Evolutionary conservation across 2,329 filamentous ascomycete genomes (phyloP).

Genomic region (Alternaria atra): DNA sequence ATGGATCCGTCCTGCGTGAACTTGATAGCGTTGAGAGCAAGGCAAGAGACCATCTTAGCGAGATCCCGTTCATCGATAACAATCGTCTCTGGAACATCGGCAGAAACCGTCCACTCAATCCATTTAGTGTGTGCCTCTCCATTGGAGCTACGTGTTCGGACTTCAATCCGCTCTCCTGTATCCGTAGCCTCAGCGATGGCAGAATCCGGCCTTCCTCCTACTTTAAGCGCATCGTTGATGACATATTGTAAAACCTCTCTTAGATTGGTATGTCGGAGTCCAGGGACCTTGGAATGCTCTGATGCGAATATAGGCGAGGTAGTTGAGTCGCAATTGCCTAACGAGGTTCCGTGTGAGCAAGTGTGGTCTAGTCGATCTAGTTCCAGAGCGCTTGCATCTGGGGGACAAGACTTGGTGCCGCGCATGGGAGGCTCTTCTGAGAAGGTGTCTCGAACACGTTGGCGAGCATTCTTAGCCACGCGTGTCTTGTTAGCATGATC

Average conservation of each 20-base stretch:
- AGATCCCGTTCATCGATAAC: conserved; percentile 70
- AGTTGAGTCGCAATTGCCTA: conserved; percentile 36
- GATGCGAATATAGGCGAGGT: conserved; percentile 45
- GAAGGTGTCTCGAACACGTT: conserved; percentile 39
- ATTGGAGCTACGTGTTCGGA: conserved; percentile 55
- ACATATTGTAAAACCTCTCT: conserved; percentile 62
- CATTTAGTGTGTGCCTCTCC: conserved; percentile 57
- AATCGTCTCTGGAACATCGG: conserved; percentile 62
- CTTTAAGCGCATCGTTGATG: conserved; percentile 62
- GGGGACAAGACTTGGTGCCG: conserved; percentile 27
- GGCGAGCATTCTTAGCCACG: conserved; percentile 35
- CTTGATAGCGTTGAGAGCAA: conserved; percentile 73
- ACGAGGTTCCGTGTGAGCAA: conserved; percentile 34
- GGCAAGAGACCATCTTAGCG: conserved; percentile 69
- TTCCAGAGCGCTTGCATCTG: conserved; percentile 18
- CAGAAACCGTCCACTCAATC: conserved; percentile 61
- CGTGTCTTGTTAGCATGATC: conserved; percentile 33
- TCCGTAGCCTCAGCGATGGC: conserved; percentile 58
- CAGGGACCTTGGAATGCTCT: conserved; percentile 56
- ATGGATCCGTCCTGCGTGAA: conserved; percentile 73
- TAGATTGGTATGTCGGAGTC: conserved; percentile 58
- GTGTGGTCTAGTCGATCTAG: conserved; percentile 30
- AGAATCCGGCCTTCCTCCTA: conserved; percentile 63
- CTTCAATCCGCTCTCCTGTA: conserved; percentile 60
- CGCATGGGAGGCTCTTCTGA: conserved; percentile 41